Evolutionary conservation across 192 early-diverging fungal genomes (phyloP).

Genomic region (Obelidium mucronatum): DNA sequence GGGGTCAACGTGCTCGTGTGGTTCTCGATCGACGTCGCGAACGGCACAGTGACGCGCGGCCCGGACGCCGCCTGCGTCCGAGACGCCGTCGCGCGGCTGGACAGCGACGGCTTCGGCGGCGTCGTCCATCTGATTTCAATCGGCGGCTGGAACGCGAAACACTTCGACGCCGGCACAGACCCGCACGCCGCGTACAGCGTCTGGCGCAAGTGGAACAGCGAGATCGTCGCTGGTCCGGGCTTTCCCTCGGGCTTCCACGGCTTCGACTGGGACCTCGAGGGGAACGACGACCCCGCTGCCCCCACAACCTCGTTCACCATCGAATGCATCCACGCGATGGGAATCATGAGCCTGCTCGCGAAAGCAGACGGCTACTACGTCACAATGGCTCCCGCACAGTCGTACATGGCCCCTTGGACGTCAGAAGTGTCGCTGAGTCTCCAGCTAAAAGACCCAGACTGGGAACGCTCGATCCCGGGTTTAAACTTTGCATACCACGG

Average conservation of each 20-base stretch:
- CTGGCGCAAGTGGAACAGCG: constrained; percentile 6
- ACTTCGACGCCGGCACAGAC: not conserved
- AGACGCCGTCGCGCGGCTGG: not conserved
- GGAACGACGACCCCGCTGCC: constrained; percentile 16
- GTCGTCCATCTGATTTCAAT: constrained; percentile 30
- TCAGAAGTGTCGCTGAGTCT: not conserved
- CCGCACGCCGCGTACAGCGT: not conserved
- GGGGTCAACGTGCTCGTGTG: constrained; percentile 17
- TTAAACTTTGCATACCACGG: too few species aligned
- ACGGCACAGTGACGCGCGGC: not conserved
- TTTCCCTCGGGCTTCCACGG: constrained; percentile 24
- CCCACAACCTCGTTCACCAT: constrained; percentile 16
- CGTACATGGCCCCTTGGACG: constrained; percentile 24
- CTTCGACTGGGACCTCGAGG: constrained; percentile 35
- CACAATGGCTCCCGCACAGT: constrained; percentile 24
- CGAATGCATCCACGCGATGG: constrained; percentile 15
- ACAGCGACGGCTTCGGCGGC: not conserved
- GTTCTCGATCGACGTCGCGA: constrained; percentile 1
- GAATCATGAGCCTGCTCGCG: constrained; percentile 15
- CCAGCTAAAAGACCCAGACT: not conserved
- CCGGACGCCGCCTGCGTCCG: constrained; percentile 12
- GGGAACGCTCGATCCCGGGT: not conserved
- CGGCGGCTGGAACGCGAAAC: constrained; percentile 31
- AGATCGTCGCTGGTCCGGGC: not conserved
- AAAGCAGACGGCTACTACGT: constrained; percentile 25